Base-by-base conservation (phyloP, 371 early-diverging fungal species). In the Fennellomyces sp. region DNA sequence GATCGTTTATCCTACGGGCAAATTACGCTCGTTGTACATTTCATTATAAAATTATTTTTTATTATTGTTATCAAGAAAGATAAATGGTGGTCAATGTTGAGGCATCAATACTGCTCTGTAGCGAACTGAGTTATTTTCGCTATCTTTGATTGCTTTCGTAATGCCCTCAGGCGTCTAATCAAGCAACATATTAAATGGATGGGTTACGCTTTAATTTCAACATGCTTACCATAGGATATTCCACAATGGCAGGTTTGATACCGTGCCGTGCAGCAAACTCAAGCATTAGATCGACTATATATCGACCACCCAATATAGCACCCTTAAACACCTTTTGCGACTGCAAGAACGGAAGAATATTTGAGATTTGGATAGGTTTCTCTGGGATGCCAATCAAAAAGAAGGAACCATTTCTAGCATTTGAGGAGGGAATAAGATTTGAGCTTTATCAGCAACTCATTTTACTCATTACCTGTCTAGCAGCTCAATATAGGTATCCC, bases 381-480 rank as follows among this genome's bases (percentile, higher is more conserved):
- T 75, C 70, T 15, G 85, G 78, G 15, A 85, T 47, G 31, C 87
- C 87, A 52, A 89, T 69, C 38, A 86, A 61, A 60, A 76, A 69
- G 29, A 87, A 62, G 3, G 68, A 68, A 1, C 88, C 86, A 25
- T 78, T 78, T 19, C 77, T 66, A 15, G 15, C 47, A 19, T 47
- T 7, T 47, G 47, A 11, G 21, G 7, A 21, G 21, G 47, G n/a
- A 47, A 7, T 11, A 47, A 19, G n/a, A 47, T 11, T 47, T n/a
- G n/a, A n/a, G n/a, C n/a, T 41, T 2, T n/a, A 15, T 41, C 19
- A 55, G 0, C 12, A 3, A 11, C 10, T 25, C 17, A 19, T 26
- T 33, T 17, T 38, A 19, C 29, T 49, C 42, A 54, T 52, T 56
- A 63, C 63, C 64, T 55, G 25, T 72, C 72, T 48, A 73, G 55